These are phyloP conservation scores for Xylaria polymorpha DNA, from an alignment of 2,329 filamentous ascomycete species.

Conservation along the genomic window DNA sequence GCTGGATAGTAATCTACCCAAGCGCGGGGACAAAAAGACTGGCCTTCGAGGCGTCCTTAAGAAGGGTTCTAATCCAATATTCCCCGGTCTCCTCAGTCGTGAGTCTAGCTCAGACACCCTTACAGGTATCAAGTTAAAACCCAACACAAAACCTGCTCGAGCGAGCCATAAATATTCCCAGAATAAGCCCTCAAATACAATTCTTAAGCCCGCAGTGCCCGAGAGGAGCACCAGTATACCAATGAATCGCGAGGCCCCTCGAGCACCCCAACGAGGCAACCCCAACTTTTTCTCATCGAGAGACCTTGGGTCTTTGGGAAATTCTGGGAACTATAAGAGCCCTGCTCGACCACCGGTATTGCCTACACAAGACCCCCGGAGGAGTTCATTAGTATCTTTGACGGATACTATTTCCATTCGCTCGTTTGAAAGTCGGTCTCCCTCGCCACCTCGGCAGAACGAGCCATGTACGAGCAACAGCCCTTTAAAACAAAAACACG, in stretches of 20 bases:
- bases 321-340: constrained; percentile 49
- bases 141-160: constrained; percentile 41
- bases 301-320: constrained; percentile 50
- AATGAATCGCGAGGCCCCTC: constrained; percentile 52
- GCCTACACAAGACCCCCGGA: constrained; percentile 62
- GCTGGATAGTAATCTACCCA: constrained; percentile 42
- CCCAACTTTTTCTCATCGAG: constrained; percentile 55
- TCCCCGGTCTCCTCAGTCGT: constrained; percentile 63
- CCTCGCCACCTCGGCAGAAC: constrained; percentile 52
- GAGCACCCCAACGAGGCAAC: constrained; percentile 52
- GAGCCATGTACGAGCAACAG: neutral
- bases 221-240: constrained; percentile 50
- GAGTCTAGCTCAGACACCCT: constrained; percentile 53
- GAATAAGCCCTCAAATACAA: constrained; percentile 39
- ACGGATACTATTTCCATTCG: constrained; percentile 67
- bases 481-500: constrained; percentile 34
- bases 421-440: constrained; percentile 57
- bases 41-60: constrained; percentile 64
- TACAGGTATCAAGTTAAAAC: constrained; percentile 41
- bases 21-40: constrained; percentile 57
- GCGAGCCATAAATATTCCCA: constrained; percentile 44
- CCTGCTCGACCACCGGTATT: constrained; percentile 62
- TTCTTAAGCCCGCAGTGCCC: constrained; percentile 47
- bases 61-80: constrained; percentile 59
- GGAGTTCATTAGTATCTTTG: constrained; percentile 66